Percentiles rank a stretch among this genome's conserved stretches.
Conservation (phyloP, 2,329 filamentous ascomycete species). For the Cryoendolithus antarcticus region DNA sequence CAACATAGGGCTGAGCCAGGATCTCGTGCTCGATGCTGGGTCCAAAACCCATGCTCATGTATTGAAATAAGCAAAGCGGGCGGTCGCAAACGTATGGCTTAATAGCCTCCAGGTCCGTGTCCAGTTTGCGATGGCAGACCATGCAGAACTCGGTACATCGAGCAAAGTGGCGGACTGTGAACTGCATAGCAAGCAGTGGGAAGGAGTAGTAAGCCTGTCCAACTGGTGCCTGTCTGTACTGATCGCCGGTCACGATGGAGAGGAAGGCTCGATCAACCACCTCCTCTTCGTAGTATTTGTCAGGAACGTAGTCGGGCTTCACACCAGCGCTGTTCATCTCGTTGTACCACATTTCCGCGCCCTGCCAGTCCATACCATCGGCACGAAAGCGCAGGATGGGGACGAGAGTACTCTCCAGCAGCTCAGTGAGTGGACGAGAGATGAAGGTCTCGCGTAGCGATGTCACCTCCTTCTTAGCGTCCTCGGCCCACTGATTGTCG, state of each 20-base stretch:
- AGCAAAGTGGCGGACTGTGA: conserved; percentile 62
- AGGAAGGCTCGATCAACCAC: conserved; percentile 27
- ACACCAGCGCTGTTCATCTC: conserved; percentile 29
- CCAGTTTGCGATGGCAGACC: conserved; percentile 62
- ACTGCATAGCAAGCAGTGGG: conserved; percentile 56
- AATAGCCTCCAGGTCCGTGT: conserved; percentile 53
- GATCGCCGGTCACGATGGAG: conserved; percentile 37
- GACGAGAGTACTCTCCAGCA: conserved; percentile 53
- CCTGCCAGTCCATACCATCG: conserved; percentile 50
- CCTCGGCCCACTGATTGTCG: conserved; percentile 7
- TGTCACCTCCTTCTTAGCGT: conserved; percentile 16
- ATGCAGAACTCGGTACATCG: conserved; percentile 80
- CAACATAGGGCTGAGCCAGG: conserved; percentile 62
- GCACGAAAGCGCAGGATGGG: conserved; percentile 48
- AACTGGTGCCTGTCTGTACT: conserved; percentile 26
- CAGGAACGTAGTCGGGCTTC: conserved; percentile 18
- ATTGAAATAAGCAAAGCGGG: conserved; percentile 72
- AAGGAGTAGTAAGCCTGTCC: conserved; percentile 30
- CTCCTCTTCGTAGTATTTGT: conserved; percentile 26
- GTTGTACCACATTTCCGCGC: conserved; percentile 49
- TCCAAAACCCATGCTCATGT: conserved; percentile 74
- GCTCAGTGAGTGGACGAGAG: conserved; percentile 55
- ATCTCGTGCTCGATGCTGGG: conserved; percentile 80
- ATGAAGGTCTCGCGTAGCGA: conserved; percentile 52
- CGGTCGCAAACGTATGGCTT: conserved; percentile 66